phyloP scores from a whole-genome alignment of 192 early-diverging fungal genomes.

The Backusella mclennaniae region DNA sequence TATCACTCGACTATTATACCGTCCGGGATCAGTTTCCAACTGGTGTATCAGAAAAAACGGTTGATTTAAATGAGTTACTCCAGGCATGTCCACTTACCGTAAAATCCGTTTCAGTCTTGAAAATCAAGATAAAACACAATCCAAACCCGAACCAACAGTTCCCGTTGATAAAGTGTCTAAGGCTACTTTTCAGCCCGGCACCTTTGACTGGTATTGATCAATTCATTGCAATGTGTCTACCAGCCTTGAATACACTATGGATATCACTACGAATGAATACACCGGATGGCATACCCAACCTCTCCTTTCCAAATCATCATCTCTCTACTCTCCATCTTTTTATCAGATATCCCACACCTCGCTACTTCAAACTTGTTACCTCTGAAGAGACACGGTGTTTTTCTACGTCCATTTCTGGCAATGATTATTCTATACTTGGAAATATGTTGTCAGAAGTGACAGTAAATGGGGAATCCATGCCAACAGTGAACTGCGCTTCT shows the following conservation, averaged over 20 bases:
- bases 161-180: background rate
- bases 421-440: background rate
- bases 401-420: background rate
- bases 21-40: background rate
- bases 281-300: background rate
- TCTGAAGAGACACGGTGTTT: background rate
- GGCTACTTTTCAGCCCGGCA: background rate
- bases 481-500: background rate
- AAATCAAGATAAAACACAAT: background rate
- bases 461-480: background rate
- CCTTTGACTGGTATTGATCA: background rate
- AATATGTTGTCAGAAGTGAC: background rate
- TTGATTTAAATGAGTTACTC: background rate
- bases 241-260: background rate
- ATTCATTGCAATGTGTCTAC: background rate
- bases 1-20: background rate
- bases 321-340: background rate
- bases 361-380: background rate
- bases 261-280: background rate
- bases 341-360: background rate
- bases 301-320: background rate
- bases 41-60: background rate
- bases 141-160: background rate
- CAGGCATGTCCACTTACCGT: background rate
- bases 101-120: background rate